phyloP scores from a whole-genome alignment of 2,329 filamentous ascomycete species.

The Colletotrichum abscissum region DNA sequence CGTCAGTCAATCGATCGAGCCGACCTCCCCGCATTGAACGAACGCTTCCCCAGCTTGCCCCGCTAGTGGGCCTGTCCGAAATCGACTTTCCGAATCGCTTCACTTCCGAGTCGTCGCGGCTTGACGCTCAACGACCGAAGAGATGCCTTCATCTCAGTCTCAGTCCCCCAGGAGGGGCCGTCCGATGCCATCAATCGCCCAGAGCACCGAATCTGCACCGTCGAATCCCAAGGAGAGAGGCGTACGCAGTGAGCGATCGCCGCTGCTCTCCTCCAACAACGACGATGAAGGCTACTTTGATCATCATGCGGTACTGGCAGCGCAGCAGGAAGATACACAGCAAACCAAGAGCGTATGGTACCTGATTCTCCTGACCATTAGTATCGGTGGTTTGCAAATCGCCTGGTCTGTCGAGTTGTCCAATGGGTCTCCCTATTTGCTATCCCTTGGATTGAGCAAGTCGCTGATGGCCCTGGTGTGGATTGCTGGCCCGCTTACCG shows the following conservation, averaged over 20 bases:
- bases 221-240: constrained; percentile 16
- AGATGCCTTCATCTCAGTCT: constrained; percentile 32
- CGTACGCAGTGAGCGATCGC: constrained; percentile 25
- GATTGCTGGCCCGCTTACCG: constrained; percentile 85
- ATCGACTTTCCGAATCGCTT: constrained; percentile 4
- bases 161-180: constrained; percentile 29
- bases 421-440: constrained; percentile 87
- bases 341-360: constrained; percentile 87
- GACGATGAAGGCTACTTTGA: constrained; percentile 29
- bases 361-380: constrained; percentile 85
- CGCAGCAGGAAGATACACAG: constrained; percentile 50
- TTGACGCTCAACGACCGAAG: background rate
- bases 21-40: constrained; percentile 15
- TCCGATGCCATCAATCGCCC: constrained; percentile 27
- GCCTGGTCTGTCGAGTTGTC: constrained; percentile 96
- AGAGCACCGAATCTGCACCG: constrained; percentile 17
- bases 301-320: constrained; percentile 12
- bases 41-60: constrained; percentile 15
- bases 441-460: constrained; percentile 86
- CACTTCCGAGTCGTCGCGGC: background rate
- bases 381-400: constrained; percentile 90
- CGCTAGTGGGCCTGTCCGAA: constrained; percentile 29
- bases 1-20: background rate
- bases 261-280: constrained; percentile 27
- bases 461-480: constrained; percentile 85